A percentile compares a stretch with the other conserved stretches of the same genome.
These are phyloP conservation scores for Orbilia quercus DNA, from an alignment of 2,329 filamentous ascomycete genomes.

Conservation along the genomic window DNA sequence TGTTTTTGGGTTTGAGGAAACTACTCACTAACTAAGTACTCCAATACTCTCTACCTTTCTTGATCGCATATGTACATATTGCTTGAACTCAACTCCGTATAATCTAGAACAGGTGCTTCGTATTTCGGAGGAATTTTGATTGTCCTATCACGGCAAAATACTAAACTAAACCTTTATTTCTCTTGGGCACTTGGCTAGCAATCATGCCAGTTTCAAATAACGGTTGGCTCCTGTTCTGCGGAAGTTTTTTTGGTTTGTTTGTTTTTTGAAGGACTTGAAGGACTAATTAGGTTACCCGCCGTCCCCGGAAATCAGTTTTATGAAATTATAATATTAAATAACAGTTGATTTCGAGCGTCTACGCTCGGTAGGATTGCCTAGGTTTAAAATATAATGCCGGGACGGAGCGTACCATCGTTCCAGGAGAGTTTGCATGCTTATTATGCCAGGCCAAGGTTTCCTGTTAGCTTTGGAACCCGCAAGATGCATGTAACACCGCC, in stretches of 20 bases:
- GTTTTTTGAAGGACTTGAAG: too few relatives aligned
- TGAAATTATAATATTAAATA: slow-evolving; percentile 8
- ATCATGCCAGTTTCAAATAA: too few relatives aligned
- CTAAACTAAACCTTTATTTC: neutral
- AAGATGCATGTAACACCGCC: slow-evolving; percentile 5
- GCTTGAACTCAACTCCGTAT: slow-evolving; percentile 4
- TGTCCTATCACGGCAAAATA: slow-evolving; percentile 28
- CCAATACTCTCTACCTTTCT: neutral
- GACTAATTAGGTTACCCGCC: too few relatives aligned
- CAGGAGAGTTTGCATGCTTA: too few relatives aligned
- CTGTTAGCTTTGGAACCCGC: neutral
- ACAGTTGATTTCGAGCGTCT: slow-evolving; percentile 2
- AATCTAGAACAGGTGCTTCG: slow-evolving; percentile 7
- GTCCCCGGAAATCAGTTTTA: neutral
- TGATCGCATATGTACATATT: neutral
- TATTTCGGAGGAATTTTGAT: slow-evolving; percentile 41
- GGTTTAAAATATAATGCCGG: neutral
- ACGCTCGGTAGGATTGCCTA: neutral
- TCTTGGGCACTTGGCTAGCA: too few relatives aligned
- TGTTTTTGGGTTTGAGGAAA: neutral
- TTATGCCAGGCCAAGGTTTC: too few relatives aligned
- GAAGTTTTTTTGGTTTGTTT: too few relatives aligned
- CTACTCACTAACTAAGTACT: neutral
- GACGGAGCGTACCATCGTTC: neutral
- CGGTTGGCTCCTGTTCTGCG: too few relatives aligned